Percentiles rank a stretch among this genome's conserved stretches.
Conservation (phyloP, 257 asterid genomes). For the Hygrophila difformis region DNA sequence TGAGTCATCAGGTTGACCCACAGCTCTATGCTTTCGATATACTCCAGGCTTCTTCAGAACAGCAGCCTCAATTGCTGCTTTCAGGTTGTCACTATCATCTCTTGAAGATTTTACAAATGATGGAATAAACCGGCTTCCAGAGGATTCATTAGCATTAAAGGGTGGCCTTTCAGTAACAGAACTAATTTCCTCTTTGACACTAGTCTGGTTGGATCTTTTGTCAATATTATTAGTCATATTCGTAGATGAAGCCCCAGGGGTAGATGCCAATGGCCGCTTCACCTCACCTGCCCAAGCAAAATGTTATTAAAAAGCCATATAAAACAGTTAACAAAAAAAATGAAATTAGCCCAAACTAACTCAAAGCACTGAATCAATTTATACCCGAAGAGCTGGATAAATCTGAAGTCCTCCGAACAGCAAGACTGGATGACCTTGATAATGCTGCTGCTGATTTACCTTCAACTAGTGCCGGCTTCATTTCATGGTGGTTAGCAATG, state of each 20-base stretch:
- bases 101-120: conserved; percentile 40
- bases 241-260: conserved; percentile 29
- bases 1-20: conserved; percentile 41
- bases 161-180: conserved; percentile 32
- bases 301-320: conserved; percentile 11
- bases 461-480: conserved; percentile 39
- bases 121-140: conserved; percentile 46
- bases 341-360: conserved; percentile 8
- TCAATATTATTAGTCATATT: conserved; percentile 28
- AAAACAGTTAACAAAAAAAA: neutral
- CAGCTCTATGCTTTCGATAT: conserved; percentile 43
- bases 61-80: conserved; percentile 88
- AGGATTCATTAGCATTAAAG: conserved; percentile 34
- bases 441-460: conserved; percentile 33
- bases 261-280: conserved; percentile 42
- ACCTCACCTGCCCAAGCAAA: conserved; percentile 46
- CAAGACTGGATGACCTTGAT: conserved; percentile 51
- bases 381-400: conserved; percentile 39
- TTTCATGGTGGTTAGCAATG: conserved; percentile 31
- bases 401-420: conserved; percentile 41
- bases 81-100: conserved; percentile 51
- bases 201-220: conserved; percentile 32
- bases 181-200: conserved; percentile 35
- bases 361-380: conserved; percentile 14
- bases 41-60: conserved; percentile 72